Conservation (phyloP, 345 rosid species). For the Aegle marmelos region DNA sequence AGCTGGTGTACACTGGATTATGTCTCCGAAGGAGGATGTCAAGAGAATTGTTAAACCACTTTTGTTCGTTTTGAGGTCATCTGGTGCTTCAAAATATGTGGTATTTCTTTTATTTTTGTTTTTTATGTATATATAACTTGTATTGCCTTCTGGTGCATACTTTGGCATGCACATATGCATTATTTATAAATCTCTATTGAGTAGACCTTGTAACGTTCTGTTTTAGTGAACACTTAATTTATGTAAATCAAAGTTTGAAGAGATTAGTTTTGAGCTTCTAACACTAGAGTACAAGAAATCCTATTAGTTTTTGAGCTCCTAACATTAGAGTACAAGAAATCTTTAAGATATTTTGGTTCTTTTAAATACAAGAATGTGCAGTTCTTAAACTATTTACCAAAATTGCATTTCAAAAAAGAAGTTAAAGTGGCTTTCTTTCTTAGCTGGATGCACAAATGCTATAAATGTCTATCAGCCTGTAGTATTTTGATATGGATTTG, state of each 20-base stretch:
- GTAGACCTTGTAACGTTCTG: not conserved
- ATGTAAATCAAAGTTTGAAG: not conserved
- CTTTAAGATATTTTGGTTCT: not conserved
- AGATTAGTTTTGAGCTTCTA: not conserved
- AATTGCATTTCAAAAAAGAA: not conserved
- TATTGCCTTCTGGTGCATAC: not conserved
- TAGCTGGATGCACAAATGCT: not conserved
- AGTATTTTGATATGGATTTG: not conserved
- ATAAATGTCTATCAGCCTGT: not conserved
- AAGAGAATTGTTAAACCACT: slow-evolving; percentile 84
- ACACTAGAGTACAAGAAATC: not conserved
- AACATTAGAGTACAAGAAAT: not conserved
- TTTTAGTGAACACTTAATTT: not conserved
- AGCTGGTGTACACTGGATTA: slow-evolving; percentile 94
- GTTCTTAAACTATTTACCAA: not conserved
- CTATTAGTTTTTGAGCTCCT: not conserved
- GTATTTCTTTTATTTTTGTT: slow-evolving; percentile 33
- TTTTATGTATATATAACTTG: not conserved
- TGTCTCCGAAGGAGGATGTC: slow-evolving; percentile 77
- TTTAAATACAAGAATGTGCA: not conserved
- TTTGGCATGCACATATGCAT: not conserved
- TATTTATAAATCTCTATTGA: not conserved
- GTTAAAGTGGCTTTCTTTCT: not conserved
- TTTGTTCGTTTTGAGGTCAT: slow-evolving; percentile 81
- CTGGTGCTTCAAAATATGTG: slow-evolving; percentile 86